Conservation (phyloP, 192 early-diverging fungal species). For the Umbelopsis sp. region DNA sequence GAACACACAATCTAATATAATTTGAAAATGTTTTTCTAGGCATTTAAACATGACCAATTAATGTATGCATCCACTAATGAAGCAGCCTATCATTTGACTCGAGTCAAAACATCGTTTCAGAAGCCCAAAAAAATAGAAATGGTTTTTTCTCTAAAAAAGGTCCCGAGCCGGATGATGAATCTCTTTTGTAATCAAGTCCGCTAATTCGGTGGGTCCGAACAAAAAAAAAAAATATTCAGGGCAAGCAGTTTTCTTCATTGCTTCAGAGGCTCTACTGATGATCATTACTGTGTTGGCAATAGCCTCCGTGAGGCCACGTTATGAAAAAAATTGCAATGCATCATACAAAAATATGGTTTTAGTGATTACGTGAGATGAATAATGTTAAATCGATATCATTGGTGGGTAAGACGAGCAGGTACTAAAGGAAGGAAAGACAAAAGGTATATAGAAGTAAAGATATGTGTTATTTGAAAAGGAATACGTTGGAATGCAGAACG, state of each 20-base stretch:
- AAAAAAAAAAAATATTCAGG: background rate
- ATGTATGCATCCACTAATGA: background rate
- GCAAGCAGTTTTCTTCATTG: background rate
- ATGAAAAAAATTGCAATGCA: background rate
- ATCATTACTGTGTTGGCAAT: background rate
- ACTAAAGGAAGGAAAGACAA: background rate
- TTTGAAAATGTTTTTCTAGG: too few relatives aligned
- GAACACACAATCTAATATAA: too few relatives aligned
- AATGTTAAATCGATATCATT: too few relatives aligned
- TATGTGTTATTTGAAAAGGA: background rate
- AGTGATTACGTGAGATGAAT: background rate
- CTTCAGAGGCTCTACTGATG: background rate
- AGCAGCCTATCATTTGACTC: background rate
- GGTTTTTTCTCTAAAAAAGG: background rate
- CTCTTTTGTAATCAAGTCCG: background rate
- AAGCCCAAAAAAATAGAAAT: background rate
- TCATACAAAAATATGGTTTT: background rate
- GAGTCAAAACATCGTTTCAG: constrained; percentile 10
- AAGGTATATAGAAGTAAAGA: background rate
- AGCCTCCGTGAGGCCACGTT: background rate
- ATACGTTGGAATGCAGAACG: too few relatives aligned
- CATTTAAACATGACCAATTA: too few relatives aligned
- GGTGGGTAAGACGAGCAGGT: background rate
- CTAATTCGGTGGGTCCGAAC: background rate
- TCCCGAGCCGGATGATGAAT: constrained; percentile 14